Evolutionary conservation across 306 rosid species (phyloP).

Genomic region (Inga oerstediana): DNA sequence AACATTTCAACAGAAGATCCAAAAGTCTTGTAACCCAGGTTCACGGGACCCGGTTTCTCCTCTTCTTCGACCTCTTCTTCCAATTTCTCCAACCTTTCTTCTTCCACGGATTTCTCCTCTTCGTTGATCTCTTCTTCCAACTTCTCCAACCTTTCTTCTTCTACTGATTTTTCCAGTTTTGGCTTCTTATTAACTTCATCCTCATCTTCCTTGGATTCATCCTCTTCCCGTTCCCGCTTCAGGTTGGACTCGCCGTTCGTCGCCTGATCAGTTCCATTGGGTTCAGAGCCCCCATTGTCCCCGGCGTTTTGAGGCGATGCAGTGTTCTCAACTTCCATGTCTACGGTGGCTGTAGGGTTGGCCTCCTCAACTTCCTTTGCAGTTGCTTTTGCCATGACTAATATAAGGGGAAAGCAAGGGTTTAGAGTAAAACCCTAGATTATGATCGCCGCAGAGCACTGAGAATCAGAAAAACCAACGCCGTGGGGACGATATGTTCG

Average conservation of each 20-base stretch:
- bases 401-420: neutral
- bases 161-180: slow-evolving; percentile 36
- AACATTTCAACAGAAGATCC: slow-evolving; percentile 67
- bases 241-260: slow-evolving; percentile 13
- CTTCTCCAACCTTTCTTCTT: slow-evolving; percentile 56
- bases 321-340: slow-evolving; percentile 42
- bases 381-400: slow-evolving; percentile 42
- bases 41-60: slow-evolving; percentile 25
- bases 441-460: neutral
- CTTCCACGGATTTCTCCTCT: slow-evolving; percentile 36
- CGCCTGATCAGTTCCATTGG: neutral
- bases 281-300: neutral
- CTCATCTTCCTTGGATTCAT: slow-evolving; percentile 11
- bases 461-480: neutral
- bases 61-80: slow-evolving; percentile 21
- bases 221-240: slow-evolving; percentile 43
- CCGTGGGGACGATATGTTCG: no score
- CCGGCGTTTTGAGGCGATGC: slow-evolving; percentile 9
- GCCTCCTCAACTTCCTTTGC: slow-evolving; percentile 32
- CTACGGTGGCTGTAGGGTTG: slow-evolving; percentile 19
- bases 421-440: slow-evolving; percentile 39
- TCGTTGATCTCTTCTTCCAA: neutral
- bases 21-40: slow-evolving; percentile 60
- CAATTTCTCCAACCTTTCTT: slow-evolving; percentile 50
- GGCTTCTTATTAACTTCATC: slow-evolving; percentile 41